A percentile compares a stretch with the other conserved stretches of the same genome.
These are phyloP conservation scores for Fusarium sp. DNA, from an alignment of 2,329 filamentous ascomycete species.

Conservation along the genomic window DNA sequence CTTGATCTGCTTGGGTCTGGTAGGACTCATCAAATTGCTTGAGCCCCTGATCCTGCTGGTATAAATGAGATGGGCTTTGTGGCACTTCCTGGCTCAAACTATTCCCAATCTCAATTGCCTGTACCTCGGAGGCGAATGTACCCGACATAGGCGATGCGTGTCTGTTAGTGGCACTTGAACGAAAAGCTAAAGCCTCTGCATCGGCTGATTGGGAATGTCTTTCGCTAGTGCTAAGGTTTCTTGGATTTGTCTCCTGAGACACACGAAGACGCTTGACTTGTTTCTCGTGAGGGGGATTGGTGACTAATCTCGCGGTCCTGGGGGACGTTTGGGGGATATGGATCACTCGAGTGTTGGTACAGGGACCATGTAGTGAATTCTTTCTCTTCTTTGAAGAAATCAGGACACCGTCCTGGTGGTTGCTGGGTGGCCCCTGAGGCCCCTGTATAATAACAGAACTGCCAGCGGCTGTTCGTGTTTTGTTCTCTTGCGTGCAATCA, in stretches of 20 bases:
- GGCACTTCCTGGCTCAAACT: constrained; percentile 18
- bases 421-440: not conserved
- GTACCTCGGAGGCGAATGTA: constrained; percentile 28
- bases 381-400: constrained; percentile 24
- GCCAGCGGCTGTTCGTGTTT: not conserved
- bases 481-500: not conserved
- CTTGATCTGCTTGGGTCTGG: constrained; percentile 17
- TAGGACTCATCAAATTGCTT: not conserved
- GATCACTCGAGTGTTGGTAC: not conserved
- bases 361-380: not conserved
- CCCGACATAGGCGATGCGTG: constrained; percentile 16
- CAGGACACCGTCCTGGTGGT: not conserved
- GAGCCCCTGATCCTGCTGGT: constrained; percentile 13
- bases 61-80: constrained; percentile 1
- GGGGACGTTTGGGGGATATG: not conserved
- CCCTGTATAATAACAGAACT: not conserved
- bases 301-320: not conserved
- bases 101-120: not conserved
- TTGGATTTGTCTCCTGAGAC: constrained; percentile 33
- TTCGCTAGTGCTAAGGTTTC: not conserved
- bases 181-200: constrained; percentile 16
- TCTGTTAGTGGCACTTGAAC: constrained; percentile 9
- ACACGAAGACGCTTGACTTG: constrained; percentile 43
- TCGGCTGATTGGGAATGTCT: constrained; percentile 15
- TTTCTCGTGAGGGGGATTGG: constrained; percentile 14